phyloP scores from a whole-genome alignment of 495 filamentous ascomycete genomes.

The Amphirosellinia nigrospora region DNA sequence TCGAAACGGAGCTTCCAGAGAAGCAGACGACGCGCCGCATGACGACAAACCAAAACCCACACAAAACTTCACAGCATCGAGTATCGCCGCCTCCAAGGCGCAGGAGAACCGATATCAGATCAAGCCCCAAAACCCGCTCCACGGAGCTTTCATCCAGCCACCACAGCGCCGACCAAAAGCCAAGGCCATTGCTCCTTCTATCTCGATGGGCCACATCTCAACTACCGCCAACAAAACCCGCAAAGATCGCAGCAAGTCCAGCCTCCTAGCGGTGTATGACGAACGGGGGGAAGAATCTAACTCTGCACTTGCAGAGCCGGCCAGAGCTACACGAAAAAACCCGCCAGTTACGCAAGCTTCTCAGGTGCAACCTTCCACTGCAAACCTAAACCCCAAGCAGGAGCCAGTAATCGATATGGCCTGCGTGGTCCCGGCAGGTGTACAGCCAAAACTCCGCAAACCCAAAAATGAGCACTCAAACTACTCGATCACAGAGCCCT shows the following conservation, averaged over 20 bases:
- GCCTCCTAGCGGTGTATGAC: conserved; percentile 67
- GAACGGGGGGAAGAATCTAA: conserved; percentile 33
- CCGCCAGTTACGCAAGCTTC: conserved; percentile 10
- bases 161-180: conserved; percentile 64
- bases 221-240: conserved; percentile 7
- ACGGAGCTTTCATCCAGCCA: conserved; percentile 60
- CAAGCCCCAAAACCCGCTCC: conserved; percentile 54
- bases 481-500: neutral
- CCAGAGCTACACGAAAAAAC: neutral
- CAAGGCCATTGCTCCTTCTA: conserved; percentile 55
- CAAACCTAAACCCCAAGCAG: conserved; percentile 11
- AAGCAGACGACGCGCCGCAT: conserved; percentile 44
- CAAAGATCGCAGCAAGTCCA: conserved; percentile 44
- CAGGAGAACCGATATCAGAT: conserved; percentile 59
- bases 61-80: conserved; percentile 31
- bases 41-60: conserved; percentile 1
- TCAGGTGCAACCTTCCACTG: conserved; percentile 18
- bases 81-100: conserved; percentile 37
- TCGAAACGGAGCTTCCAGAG: conserved; percentile 72
- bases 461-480: neutral
- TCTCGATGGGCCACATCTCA: conserved; percentile 50
- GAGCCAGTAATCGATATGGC: conserved; percentile 2
- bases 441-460: neutral
- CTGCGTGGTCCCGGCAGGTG: neutral
- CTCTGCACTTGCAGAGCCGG: neutral